phyloP scores from a whole-genome alignment of 192 early-diverging fungal genomes.

The Podila epicladia region DNA sequence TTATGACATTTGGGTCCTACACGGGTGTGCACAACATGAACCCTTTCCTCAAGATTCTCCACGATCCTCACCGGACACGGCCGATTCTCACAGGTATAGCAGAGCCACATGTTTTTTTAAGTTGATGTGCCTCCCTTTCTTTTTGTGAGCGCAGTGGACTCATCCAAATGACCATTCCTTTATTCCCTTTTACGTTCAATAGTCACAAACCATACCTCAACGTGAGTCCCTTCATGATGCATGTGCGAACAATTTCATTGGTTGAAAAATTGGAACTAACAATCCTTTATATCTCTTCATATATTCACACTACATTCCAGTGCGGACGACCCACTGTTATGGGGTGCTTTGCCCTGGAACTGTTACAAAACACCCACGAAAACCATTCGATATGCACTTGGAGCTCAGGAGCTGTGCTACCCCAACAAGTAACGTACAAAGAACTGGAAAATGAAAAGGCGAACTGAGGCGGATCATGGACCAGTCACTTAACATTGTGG shows the following conservation, averaged over 20 bases:
- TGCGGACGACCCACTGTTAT: constrained; percentile 79
- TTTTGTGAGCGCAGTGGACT: background rate
- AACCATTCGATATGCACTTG: constrained; percentile 82
- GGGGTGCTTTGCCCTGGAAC: constrained; percentile 75
- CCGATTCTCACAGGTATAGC: constrained; percentile 71
- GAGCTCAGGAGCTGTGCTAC: constrained; percentile 90
- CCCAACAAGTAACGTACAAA: constrained; percentile 66
- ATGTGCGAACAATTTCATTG: too few species aligned
- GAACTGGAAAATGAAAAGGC: background rate
- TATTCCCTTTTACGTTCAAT: background rate
- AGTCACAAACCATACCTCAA: constrained; percentile 82
- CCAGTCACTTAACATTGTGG: too few species aligned
- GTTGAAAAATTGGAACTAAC: background rate
- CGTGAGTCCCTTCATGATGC: constrained; percentile 33
- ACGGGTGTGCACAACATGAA: constrained; percentile 64
- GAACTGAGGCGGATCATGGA: background rate
- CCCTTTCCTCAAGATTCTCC: constrained; percentile 63
- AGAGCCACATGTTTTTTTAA: constrained; percentile 3
- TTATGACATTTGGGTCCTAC: constrained; percentile 44
- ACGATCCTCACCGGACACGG: constrained; percentile 62
- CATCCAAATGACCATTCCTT: background rate
- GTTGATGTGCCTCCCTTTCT: background rate
- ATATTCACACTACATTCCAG: constrained; percentile 10
- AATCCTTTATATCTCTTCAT: background rate
- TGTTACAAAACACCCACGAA: constrained; percentile 56